Base-by-base conservation (phyloP, 345 rosid genomes). In the Hibiscus mutabilis region DNA sequence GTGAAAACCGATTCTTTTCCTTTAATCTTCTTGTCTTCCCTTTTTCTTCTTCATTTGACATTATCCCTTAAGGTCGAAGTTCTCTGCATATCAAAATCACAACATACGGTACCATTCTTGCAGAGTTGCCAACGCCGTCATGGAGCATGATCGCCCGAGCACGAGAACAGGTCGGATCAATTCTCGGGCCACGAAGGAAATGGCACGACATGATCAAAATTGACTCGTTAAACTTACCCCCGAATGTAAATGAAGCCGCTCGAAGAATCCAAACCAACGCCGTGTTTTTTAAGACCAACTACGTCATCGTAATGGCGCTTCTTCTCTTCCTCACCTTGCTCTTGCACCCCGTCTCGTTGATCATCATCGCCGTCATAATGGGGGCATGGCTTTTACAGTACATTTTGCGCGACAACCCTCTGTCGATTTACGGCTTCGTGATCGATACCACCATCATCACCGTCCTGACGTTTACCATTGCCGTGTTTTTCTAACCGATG, bases 131-230 rank as follows among this genome's bases (percentile, higher is more conserved):
- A 27, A 63, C 73, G 10, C 24, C 15, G 0, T 22, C 83, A 0
- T 25, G 82, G 22, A 73, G 59, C 69, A 57, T 21, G 5, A 68
- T 62, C 47, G 37, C 71, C 59, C 25, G 74, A 7, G 82, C 86
- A 25, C 77, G 75, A 80, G 89, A 81, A 11, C 78, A 51, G 63
- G 76, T 87, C 70, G 70, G 25, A 53, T 72, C 79, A 9, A 68
- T 82, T 64, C 80, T 85, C 5, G 81, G 82, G 66, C 60, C 80
- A 13, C 78, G 73, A 68, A 83, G 80, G 51, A 84, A 89, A 80
- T 90, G 90, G 97, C 66, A 60, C 53, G 87, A 88, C 55, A 79
- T 88, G 83, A 29, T 87, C 65, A 83, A 68, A 4, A 71, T 67
- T 67, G 77, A 76, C 12, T 59, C 88, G 31, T 55, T 84, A 69